Base-by-base conservation (phyloP, 306 rosid species). In the Sindora glabra region DNA sequence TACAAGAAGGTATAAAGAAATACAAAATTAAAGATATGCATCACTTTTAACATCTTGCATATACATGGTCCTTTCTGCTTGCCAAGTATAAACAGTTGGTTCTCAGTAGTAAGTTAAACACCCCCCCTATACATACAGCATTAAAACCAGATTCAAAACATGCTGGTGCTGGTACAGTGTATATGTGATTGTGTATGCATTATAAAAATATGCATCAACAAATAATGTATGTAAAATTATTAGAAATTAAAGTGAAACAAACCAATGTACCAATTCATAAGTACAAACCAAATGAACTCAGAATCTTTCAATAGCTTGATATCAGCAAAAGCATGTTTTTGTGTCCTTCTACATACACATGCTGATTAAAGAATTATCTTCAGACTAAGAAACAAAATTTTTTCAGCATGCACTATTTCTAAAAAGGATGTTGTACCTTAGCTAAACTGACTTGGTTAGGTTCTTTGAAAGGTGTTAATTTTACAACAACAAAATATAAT, bases 1-100 rank as follows among this genome's bases (percentile, higher is more conserved):
- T 92, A 71, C 71, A 83, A 37, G 11, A 70, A 22, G 57, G 15
- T 3, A 74, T 69, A 64, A 45, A 59, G 30, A 48, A 21, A 64
- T 10, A 52, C 21, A 68, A 47, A 67, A 16, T 24, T 63, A 62
- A 62, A n/a, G 53, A 39, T 24, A 26, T 37, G 16, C 41, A 4
- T 21, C 18, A 29, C 17, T 41, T 49, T 18, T 17, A 68, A 58
- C 13, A 46, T 42, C 5, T 25, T 62, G 62, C 25, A 23, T 30
- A 23, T 3, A 38, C 16, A 53, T 46, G 34, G 36, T 53, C 34
- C 29, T 53, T 16, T 56, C 37, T 17, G 5, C 49, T 40, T 30
- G 19, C 26, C 24, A 59, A 73, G 27, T 34, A 36, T 8, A 52
- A 8, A 59, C 17, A 32, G 13, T 10, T 37, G 27, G 34, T 44